These are phyloP conservation scores for Termitomyces sp. DNA, from an alignment of 768 basidiomycete species.

Conservation along the genomic window DNA sequence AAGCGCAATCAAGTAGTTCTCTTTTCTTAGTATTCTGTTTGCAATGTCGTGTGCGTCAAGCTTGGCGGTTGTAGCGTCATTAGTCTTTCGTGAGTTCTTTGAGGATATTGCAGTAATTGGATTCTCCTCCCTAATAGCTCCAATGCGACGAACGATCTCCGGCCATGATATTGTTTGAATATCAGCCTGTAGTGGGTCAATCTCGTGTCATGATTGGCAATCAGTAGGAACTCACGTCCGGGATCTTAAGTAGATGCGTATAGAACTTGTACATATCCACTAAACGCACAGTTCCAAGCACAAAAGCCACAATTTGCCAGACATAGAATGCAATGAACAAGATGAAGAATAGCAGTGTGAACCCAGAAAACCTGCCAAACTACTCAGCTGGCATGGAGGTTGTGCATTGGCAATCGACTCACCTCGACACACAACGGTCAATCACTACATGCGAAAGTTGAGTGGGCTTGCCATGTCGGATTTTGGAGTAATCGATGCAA, in stretches of 20 bases:
- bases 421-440: slow-evolving; percentile 81
- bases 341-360: slow-evolving; percentile 78
- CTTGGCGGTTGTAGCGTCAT: slow-evolving; percentile 72
- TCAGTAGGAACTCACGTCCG: slow-evolving; percentile 61
- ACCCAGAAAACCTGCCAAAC: slow-evolving; percentile 67
- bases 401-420: slow-evolving; percentile 18
- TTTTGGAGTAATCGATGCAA: slow-evolving; percentile 87
- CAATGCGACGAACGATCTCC: slow-evolving; percentile 87
- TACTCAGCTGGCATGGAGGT: background rate
- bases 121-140: slow-evolving; percentile 86
- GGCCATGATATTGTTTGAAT: slow-evolving; percentile 98
- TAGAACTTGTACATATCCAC: slow-evolving; percentile 96
- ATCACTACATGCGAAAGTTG: slow-evolving; percentile 81
- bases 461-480: slow-evolving; percentile 62
- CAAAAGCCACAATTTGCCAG: slow-evolving; percentile 84
- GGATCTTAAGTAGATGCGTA: slow-evolving; percentile 88
- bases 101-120: slow-evolving; percentile 86
- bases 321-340: slow-evolving; percentile 84
- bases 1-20: slow-evolving; percentile 96
- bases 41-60: slow-evolving; percentile 98
- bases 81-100: slow-evolving; percentile 39
- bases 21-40: slow-evolving; percentile 95
- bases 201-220: background rate
- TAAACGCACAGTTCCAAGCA: slow-evolving; percentile 68
- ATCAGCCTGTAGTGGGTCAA: slow-evolving; percentile 60